Evolutionary conservation across 768 basidiomycete species (phyloP).

Genomic region (Suillus placidus): DNA sequence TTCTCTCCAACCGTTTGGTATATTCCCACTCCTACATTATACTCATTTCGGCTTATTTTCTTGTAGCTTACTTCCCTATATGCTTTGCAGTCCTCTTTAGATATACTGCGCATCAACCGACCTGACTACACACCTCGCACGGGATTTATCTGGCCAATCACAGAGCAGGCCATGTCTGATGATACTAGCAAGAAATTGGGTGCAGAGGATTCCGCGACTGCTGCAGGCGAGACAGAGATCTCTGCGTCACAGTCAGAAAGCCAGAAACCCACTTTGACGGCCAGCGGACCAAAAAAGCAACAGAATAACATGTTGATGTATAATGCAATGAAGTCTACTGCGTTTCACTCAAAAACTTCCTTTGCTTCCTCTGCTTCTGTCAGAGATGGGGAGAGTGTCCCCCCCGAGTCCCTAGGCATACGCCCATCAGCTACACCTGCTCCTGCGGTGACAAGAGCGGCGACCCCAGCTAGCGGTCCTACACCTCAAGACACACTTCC

Average conservation of each 20-base stretch:
- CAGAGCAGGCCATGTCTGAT: conserved; percentile 51
- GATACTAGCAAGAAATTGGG: conserved; percentile 45
- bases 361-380: conserved; percentile 45
- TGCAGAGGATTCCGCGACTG: conserved; percentile 29
- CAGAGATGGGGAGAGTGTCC: conserved; percentile 28
- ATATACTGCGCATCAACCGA: conserved; percentile 69
- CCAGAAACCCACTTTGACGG: conserved; percentile 22
- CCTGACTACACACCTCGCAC: conserved; percentile 85
- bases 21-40: conserved; percentile 20
- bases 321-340: conserved; percentile 82
- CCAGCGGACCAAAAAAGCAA: conserved; percentile 50
- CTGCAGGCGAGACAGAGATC: conserved; percentile 22
- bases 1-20: conserved; percentile 84
- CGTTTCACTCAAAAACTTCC: conserved; percentile 62
- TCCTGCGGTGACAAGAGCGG: conserved; percentile 31
- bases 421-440: conserved; percentile 41
- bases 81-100: conserved; percentile 75
- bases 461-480: conserved; percentile 39
- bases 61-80: conserved; percentile 67
- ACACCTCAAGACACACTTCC: conserved; percentile 47
- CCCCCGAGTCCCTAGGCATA: conserved; percentile 29
- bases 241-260: conserved; percentile 23
- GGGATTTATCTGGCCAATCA: conserved; percentile 85
- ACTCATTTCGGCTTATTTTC: neutral
- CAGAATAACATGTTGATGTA: conserved; percentile 70